A percentile compares a stretch with the other conserved stretches of the same genome.
Conservation (phyloP, 768 basidiomycete genomes). For the Obba rivulosa region DNA sequence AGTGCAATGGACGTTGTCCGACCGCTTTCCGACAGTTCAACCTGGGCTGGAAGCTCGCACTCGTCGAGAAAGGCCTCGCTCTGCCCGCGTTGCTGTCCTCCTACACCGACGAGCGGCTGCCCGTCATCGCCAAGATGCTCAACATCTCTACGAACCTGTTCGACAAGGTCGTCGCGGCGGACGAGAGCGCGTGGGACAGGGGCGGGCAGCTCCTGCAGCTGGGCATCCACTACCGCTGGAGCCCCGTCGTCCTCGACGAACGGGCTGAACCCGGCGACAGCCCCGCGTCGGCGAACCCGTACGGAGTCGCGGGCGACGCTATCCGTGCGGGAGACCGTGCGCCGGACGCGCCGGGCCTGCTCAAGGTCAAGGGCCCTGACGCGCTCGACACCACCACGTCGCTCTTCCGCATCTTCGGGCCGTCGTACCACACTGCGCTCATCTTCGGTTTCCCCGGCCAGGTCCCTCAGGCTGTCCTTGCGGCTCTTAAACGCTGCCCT, state of each 20-base stretch:
- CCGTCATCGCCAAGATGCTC: constrained; percentile 25
- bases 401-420: constrained; percentile 23
- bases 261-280: background rate
- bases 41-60: constrained; percentile 25
- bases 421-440: constrained; percentile 25
- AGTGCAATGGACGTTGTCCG: too few species aligned
- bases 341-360: constrained; percentile 34
- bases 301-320: constrained; percentile 1
- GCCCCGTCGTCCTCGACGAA: constrained; percentile 39
- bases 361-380: background rate
- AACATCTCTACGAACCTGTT: constrained; percentile 14
- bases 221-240: constrained; percentile 49
- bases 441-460: constrained; percentile 16
- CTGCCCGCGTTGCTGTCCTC: constrained; percentile 18
- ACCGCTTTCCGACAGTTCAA: constrained; percentile 16
- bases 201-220: constrained; percentile 31
- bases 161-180: background rate
- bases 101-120: constrained; percentile 24
- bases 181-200: background rate
- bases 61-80: constrained; percentile 20
- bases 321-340: constrained; percentile 39
- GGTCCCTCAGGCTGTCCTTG: background rate
- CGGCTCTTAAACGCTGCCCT: background rate
- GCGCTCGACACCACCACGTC: constrained; percentile 4
- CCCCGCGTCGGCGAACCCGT: constrained; percentile 9